Conservation (phyloP, 805 yeast species). For the Ogataea parapolymorpha region DNA sequence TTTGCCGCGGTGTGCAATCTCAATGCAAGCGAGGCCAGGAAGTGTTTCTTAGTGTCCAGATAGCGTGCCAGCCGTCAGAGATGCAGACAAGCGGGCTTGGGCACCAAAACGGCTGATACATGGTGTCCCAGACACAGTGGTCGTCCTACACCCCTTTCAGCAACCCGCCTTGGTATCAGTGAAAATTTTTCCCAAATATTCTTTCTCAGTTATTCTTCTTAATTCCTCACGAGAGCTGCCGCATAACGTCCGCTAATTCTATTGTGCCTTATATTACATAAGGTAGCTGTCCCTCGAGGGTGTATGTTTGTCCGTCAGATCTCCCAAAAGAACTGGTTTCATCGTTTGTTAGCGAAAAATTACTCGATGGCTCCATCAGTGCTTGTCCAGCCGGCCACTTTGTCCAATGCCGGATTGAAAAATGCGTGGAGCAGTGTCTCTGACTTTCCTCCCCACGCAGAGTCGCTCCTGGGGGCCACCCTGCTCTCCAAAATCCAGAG, state of each 20-base stretch:
- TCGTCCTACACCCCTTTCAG: too few relatives aligned
- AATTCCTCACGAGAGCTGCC: slow-evolving; percentile 48
- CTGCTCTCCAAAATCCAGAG: slow-evolving; percentile 13
- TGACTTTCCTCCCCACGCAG: background rate
- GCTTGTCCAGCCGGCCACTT: background rate
- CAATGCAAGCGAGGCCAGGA: background rate
- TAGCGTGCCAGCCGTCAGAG: background rate
- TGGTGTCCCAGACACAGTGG: too few relatives aligned
- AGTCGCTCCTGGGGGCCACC: slow-evolving; percentile 11
- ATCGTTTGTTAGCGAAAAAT: background rate
- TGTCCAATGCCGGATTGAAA: background rate
- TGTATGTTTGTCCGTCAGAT: slow-evolving; percentile 9
- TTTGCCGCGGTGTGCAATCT: slow-evolving; percentile 10
- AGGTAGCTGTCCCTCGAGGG: slow-evolving; percentile 14
- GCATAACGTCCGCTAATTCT: slow-evolving; percentile 36
- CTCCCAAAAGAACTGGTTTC: background rate
- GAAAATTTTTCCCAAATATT: slow-evolving; percentile 4
- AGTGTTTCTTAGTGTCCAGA: background rate
- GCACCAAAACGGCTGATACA: too few relatives aligned
- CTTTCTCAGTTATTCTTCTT: slow-evolving; percentile 5
- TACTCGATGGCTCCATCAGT: slow-evolving; percentile 7
- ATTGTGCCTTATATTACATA: slow-evolving; percentile 9
- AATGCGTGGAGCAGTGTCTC: background rate
- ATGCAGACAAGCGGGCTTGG: too few relatives aligned
- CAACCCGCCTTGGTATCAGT: background rate